These are phyloP conservation scores for Candida golubevii DNA, from an alignment of 805 yeast species.

Conservation along the genomic window DNA sequence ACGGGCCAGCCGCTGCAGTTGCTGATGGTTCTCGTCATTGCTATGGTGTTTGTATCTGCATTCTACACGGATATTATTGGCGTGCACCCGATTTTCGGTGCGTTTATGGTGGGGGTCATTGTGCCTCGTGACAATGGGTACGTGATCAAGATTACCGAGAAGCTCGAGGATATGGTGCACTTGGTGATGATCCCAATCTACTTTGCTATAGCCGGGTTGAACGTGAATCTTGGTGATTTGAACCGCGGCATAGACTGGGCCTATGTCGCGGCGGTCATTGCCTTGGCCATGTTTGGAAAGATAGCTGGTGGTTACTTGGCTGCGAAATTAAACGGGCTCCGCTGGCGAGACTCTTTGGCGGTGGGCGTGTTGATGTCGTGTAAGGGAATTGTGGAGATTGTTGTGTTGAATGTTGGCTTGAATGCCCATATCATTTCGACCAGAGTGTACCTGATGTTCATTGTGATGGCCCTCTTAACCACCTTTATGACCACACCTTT, in stretches of 20 bases:
- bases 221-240: slow-evolving; percentile 60
- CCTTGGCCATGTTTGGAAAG: slow-evolving; percentile 65
- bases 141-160: slow-evolving; percentile 63
- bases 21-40: slow-evolving; percentile 51
- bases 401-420: slow-evolving; percentile 69
- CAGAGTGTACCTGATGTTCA: slow-evolving; percentile 72
- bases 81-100: slow-evolving; percentile 84
- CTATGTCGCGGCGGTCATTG: slow-evolving; percentile 62
- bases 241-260: slow-evolving; percentile 74
- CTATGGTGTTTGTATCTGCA: slow-evolving; percentile 59
- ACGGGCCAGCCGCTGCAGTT: slow-evolving; percentile 60
- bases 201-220: slow-evolving; percentile 76
- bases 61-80: slow-evolving; percentile 82
- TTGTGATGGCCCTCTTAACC: slow-evolving; percentile 75
- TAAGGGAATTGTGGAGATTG: slow-evolving; percentile 84
- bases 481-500: slow-evolving; percentile 80
- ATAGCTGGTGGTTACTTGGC: slow-evolving; percentile 63
- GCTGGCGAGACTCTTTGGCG: slow-evolving; percentile 69
- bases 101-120: slow-evolving; percentile 70
- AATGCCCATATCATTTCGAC: slow-evolving; percentile 63
- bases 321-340: slow-evolving; percentile 56
- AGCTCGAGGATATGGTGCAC: slow-evolving; percentile 74
- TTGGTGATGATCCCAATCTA: slow-evolving; percentile 70
- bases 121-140: slow-evolving; percentile 75
- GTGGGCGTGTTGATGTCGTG: slow-evolving; percentile 85